Percentiles rank a stretch among this genome's conserved stretches.
These are phyloP conservation scores for Chaetomium tenue DNA, from an alignment of 495 filamentous ascomycete genomes.

Conservation along the genomic window DNA sequence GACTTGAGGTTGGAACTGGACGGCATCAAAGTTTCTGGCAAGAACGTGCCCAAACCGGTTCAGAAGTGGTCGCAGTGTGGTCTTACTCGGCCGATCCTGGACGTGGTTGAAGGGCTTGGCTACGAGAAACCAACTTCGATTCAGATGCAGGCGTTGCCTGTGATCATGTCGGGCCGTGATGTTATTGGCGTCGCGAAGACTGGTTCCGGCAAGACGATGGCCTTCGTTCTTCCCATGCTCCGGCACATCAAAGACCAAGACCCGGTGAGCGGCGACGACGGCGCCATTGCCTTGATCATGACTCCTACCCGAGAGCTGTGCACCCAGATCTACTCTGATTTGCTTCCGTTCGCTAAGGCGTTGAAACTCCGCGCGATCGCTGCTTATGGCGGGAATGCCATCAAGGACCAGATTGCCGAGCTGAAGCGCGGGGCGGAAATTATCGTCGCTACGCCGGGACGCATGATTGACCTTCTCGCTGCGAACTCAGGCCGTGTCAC, in stretches of 20 bases:
- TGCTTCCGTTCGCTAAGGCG: slow-evolving; percentile 88
- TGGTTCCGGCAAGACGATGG: slow-evolving; percentile 97
- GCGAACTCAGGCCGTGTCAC: slow-evolving; percentile 91
- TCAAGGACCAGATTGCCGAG: slow-evolving; percentile 96
- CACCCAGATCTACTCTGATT: slow-evolving; percentile 90
- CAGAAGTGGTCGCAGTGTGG: slow-evolving; percentile 97
- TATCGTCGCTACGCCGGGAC: slow-evolving; percentile 92
- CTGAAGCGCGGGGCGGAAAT: slow-evolving; percentile 95
- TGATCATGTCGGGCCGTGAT: slow-evolving; percentile 94
- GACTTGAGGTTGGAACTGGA: slow-evolving; percentile 84
- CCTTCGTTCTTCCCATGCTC: slow-evolving; percentile 94
- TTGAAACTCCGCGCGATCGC: slow-evolving; percentile 89
- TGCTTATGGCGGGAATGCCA: slow-evolving; percentile 92
- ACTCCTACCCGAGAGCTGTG: slow-evolving; percentile 94
- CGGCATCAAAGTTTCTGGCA: slow-evolving; percentile 85
- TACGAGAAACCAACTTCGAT: slow-evolving; percentile 90
- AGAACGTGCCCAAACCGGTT: slow-evolving; percentile 87
- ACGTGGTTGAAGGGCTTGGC: slow-evolving; percentile 78
- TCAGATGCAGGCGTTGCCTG: slow-evolving; percentile 90
- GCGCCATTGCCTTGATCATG: slow-evolving; percentile 84
- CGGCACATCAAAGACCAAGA: slow-evolving; percentile 94
- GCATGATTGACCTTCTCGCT: slow-evolving; percentile 91
- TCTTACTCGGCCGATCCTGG: slow-evolving; percentile 79
- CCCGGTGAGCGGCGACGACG: slow-evolving; percentile 78
- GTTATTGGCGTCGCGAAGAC: slow-evolving; percentile 97